phyloP scores from a whole-genome alignment of 2,329 filamentous ascomycete genomes.

The Coccinonectria pachysandricola region DNA sequence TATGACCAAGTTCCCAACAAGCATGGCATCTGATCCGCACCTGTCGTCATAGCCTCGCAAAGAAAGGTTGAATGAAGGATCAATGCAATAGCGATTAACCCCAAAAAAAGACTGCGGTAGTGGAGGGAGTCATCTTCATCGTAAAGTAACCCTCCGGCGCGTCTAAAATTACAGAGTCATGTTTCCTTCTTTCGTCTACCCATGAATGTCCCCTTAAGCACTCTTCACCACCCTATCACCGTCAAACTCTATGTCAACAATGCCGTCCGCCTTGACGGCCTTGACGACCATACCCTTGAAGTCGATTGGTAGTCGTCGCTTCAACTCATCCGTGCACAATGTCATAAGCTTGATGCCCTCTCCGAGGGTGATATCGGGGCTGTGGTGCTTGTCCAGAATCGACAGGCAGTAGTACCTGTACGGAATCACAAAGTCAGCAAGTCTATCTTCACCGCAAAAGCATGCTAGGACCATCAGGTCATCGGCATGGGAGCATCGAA shows the following conservation, averaged over 20 bases:
- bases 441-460: slow-evolving; percentile 17
- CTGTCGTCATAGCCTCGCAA: too few relatives aligned
- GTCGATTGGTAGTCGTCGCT: slow-evolving; percentile 92
- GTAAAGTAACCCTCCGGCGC: slow-evolving; percentile 15
- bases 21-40: too few relatives aligned
- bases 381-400: slow-evolving; percentile 96
- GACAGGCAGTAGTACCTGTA: slow-evolving; percentile 90
- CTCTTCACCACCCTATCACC: slow-evolving; percentile 63
- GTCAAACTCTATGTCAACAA: slow-evolving; percentile 75
- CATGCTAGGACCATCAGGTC: too few relatives aligned
- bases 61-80: too few relatives aligned
- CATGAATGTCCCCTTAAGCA: slow-evolving; percentile 34
- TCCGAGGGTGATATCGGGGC: slow-evolving; percentile 82
- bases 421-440: slow-evolving; percentile 1
- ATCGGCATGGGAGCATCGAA: too few relatives aligned
- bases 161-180: slow-evolving; percentile 29
- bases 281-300: slow-evolving; percentile 97
- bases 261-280: slow-evolving; percentile 88
- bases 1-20: too few relatives aligned
- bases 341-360: slow-evolving; percentile 85
- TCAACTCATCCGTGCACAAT: slow-evolving; percentile 95
- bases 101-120: too few relatives aligned
- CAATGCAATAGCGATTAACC: too few relatives aligned
- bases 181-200: slow-evolving; percentile 11
- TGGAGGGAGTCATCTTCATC: slow-evolving; percentile 16